Evolutionary conservation across 257 asterid genomes (phyloP).

Genomic region (Solanum sparsipilum): DNA sequence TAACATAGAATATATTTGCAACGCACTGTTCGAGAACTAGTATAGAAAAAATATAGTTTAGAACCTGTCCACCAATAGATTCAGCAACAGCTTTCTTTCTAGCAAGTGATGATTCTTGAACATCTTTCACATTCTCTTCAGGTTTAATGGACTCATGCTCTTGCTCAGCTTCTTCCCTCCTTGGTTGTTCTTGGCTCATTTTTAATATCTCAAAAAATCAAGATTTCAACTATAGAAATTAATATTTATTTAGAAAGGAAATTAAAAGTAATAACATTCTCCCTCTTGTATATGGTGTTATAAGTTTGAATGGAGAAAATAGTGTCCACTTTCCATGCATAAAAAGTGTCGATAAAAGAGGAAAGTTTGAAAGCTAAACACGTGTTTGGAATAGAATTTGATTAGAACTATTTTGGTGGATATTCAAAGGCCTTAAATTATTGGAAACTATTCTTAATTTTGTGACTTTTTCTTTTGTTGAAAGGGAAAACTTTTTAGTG

Average conservation of each 20-base stretch:
- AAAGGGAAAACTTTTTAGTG: neutral
- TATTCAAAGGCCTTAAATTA: neutral
- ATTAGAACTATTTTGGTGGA: neutral
- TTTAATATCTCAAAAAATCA: neutral
- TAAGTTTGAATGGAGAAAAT: neutral
- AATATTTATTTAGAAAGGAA: neutral
- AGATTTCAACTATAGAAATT: neutral
- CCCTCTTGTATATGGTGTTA: neutral
- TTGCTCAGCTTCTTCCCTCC: slow-evolving; percentile 10
- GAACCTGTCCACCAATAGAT: slow-evolving; percentile 13
- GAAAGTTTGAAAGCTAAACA: neutral
- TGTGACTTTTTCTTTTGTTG: neutral
- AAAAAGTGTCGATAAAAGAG: neutral
- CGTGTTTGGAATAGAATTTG: neutral
- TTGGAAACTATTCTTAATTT: neutral
- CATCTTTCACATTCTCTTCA: neutral
- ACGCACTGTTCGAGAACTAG: no score
- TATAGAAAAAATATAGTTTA: neutral
- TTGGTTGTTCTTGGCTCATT: slow-evolving; percentile 54
- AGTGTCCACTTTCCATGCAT: neutral
- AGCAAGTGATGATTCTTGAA: neutral
- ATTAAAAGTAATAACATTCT: neutral
- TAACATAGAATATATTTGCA: no score
- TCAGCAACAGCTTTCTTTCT: neutral
- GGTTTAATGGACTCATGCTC: neutral